phyloP scores from a whole-genome alignment of 2,329 filamentous ascomycete genomes.

The Phialophora tarda region DNA sequence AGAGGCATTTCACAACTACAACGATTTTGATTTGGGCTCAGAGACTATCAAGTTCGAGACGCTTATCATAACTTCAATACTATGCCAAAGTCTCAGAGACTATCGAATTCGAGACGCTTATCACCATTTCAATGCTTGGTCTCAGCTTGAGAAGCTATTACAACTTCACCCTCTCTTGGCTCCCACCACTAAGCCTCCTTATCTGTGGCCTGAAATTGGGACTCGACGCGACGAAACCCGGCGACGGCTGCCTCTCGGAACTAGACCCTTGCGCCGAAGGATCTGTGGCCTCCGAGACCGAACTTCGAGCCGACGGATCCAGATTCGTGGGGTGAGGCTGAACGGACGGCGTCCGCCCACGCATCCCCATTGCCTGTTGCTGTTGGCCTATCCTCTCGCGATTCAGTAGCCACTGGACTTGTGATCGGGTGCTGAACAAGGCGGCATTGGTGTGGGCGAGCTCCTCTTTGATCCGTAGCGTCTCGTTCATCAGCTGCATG shows the following conservation, averaged over 20 bases:
- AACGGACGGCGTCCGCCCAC: constrained; percentile 32
- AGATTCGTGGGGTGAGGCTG: constrained; percentile 26
- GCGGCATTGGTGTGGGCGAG: constrained; percentile 66
- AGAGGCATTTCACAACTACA: too few species aligned
- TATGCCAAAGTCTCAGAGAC: too few species aligned
- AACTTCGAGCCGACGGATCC: constrained; percentile 26
- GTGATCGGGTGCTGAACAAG: constrained; percentile 63
- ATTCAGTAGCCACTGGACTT: constrained; percentile 68
- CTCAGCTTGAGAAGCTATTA: constrained; percentile 12
- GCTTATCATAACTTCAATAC: too few species aligned
- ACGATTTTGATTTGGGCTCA: background rate
- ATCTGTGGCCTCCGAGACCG: constrained; percentile 30
- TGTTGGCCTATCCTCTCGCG: constrained; percentile 51
- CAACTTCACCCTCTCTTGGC: constrained; percentile 35
- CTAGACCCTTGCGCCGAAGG: constrained; percentile 20
- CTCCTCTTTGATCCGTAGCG: constrained; percentile 65
- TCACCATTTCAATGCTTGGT: background rate
- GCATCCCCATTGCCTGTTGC: constrained; percentile 34
- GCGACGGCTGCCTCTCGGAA: constrained; percentile 26
- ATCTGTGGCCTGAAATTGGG: constrained; percentile 34
- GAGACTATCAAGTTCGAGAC: too few species aligned
- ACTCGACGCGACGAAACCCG: constrained; percentile 24
- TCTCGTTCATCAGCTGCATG: constrained; percentile 69
- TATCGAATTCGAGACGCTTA: background rate
- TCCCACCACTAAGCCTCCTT: constrained; percentile 31